Base-by-base conservation (phyloP, 352 stramenopile species). In the Phytophthora vignae region DNA sequence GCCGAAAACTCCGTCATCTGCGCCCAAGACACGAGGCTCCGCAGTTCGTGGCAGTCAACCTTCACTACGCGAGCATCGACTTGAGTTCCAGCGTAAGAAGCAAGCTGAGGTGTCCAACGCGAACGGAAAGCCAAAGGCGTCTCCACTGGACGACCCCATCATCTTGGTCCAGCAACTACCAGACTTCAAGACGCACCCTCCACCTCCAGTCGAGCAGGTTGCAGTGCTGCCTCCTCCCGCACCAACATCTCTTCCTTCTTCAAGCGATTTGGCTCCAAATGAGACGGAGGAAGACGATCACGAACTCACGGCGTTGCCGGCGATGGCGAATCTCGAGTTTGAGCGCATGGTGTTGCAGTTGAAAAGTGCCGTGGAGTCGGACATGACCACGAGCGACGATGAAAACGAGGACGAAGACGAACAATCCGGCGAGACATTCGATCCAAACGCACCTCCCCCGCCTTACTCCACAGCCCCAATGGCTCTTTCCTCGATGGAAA, bases 331-430 rank as follows among this genome's bases (percentile, higher is more conserved):
- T 52, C 65, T 94, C 17, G 87, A 94, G 66, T 93, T 90, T 36
- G 81, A 92, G 64, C 85, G 85, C 17, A 94, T 94, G 87, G 72
- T 94, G 10, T 69, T 94, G 8, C 87, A 93, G 55, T 66, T 94
- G 0, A 88, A 92, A 66, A 87, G 83, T 55, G 81, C 85, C 19
- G 73, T 94, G 19, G 82, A 91, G 50, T 72, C 68, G 2, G 55
- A 72, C 1, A 55, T 60, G 42, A 57, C 53, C 19, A 56, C 74
- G 14, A 72, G 56, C 17, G 74, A 81, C 9, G 71, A 87, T 1
- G 67, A 82, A 2, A 61, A 81, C 17, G 77, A 88, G 12, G 65
- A 81, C 0, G 68, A 72, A 46, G 76, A 90, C 0, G 67, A 81
- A 9, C 60, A 82, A 7, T 63, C 80, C 4, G 61, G 67, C 0